Base-by-base conservation (phyloP, 163 green algal species). In the Chlorella variabilis region DNA sequence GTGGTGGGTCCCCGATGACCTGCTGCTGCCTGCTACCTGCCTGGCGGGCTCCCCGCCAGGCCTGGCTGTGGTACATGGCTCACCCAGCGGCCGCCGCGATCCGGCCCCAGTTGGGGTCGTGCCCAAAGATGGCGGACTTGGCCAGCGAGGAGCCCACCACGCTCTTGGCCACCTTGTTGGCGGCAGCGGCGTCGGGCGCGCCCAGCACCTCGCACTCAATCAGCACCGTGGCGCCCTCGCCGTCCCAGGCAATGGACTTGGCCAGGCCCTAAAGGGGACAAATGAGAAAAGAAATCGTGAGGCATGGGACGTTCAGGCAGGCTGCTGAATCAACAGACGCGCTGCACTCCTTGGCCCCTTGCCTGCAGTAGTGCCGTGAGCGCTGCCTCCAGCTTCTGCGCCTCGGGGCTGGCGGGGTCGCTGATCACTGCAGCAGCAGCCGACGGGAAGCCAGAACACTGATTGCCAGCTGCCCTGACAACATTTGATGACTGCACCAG, bases 71-170 rank as follows among this genome's bases (percentile, higher is more conserved):
- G n/a, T n/a, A n/a, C 27, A 34, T 20, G 15, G 23, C 75, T 34
- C 63, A 91, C 65, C 97, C 97, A 0, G 96, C 97, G 21, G 97
- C 96, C 21, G 90, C 94, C 29, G 97, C 97, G 65, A 99, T 97
- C 81, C 97, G 92, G 39, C 97, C 97, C 97, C 97, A 99, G 91
- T 99, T 99, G 71, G 97, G 97, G 86, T 99, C 96, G 69, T 97
- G 92, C 17, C 97, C 97, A 80, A 97, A 99, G 48, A 99, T 91
- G 67, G 97, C 97, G 4, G 90, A 87, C 90, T 99, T 99, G 45
- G 93, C 90, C 0, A 99, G 90, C 15, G 88, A 95, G 36, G 92
- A 98, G 36, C 88, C 91, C 1, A 91, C 92, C 20, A 99, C 91
- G 45, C 87, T 94, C 61, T 91, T 90, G 17, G 94, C 95, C 2